Evolutionary conservation across 2,329 filamentous ascomycete genomes (phyloP), one percentile per base, ranked within the genome.

Genomic region (Ambrosiella xylebori): DNA sequence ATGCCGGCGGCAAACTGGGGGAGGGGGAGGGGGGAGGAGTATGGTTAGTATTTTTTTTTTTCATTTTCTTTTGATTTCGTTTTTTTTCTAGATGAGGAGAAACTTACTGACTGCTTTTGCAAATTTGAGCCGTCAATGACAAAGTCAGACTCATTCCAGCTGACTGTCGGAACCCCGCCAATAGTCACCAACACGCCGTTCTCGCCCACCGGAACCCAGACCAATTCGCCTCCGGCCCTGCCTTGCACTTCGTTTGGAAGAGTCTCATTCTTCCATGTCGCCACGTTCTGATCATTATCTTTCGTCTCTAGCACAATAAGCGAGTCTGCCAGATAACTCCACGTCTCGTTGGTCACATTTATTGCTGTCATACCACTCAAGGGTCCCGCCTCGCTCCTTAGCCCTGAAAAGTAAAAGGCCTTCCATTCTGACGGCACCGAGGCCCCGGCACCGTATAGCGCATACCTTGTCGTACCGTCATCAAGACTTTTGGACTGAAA

Each of bases 131-230:
- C 39, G 68, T 65, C 0, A 67, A 0, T 65, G 38, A 58, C 59
- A 39, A 73, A 68, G 0, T 61, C 37, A 0, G 71, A 75, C 8
- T 55, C 61, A 8, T 58, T 27, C 77, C 71, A 53, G 12, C 17
- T n/a, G 0, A 82, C 81, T 65, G 79, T 74, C 0, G 74, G 79
- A 1, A 87, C 88, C 11, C 88, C 88, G 6, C 86, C 87, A 0
- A 95, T 71, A 2, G 85, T 85, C 0, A 95, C 75, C 7, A 95
- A 73, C 50, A 93, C 82, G 1, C 88, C 88, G 64, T 88, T 73
- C 13, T 77, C 71, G 2, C 87, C 86, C 50, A 89, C 86, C 1
- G 88, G 88, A 0, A 95, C 76, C 83, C 84, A 88, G 0, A 85
- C 81, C 1, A 85, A 71, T 59, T 85, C 82, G 0, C 82, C 74